Evolutionary conservation across 352 stramenopile species (phyloP).

Genomic region (Peronosclerospora sorghi): DNA sequence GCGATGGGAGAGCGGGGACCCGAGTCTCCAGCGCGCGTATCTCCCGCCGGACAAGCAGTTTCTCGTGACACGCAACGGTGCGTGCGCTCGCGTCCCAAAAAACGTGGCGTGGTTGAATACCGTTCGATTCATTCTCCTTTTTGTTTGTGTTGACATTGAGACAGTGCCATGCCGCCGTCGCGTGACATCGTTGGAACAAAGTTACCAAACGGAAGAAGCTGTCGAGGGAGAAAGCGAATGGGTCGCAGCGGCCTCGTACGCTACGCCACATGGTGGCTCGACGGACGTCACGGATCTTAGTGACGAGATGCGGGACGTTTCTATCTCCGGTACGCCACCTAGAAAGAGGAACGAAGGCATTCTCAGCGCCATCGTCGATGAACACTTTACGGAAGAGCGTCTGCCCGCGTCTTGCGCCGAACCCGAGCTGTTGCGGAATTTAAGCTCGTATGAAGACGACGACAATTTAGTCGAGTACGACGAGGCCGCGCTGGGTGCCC

Average conservation of each 20-base stretch:
- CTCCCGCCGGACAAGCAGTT: slow-evolving; percentile 83
- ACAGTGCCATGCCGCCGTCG: slow-evolving; percentile 81
- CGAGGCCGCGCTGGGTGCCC: slow-evolving; percentile 29
- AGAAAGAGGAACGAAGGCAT: slow-evolving; percentile 19
- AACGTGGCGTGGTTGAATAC: no score
- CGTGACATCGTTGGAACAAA: slow-evolving; percentile 64
- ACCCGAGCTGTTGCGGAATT: slow-evolving; percentile 28
- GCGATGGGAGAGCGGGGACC: slow-evolving; percentile 83
- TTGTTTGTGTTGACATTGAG: not conserved
- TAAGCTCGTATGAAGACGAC: slow-evolving; percentile 65
- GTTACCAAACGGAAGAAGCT: slow-evolving; percentile 54
- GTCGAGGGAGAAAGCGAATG: slow-evolving; percentile 86
- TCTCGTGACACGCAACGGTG: slow-evolving; percentile 71
- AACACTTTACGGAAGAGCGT: slow-evolving; percentile 35
- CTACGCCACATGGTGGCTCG: slow-evolving; percentile 16
- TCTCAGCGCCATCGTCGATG: slow-evolving; percentile 56
- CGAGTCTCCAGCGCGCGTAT: slow-evolving; percentile 42
- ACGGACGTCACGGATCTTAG: slow-evolving; percentile 29
- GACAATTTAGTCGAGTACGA: slow-evolving; percentile 73
- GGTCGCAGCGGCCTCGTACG: slow-evolving; percentile 81
- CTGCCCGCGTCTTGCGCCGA: slow-evolving; percentile 2
- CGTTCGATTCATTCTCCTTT: not conserved
- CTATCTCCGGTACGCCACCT: slow-evolving; percentile 23
- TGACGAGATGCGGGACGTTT: slow-evolving; percentile 54
- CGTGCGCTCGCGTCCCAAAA: no score